Conservation (phyloP, 441 rosid genomes). For the Eruca vesicaria region DNA sequence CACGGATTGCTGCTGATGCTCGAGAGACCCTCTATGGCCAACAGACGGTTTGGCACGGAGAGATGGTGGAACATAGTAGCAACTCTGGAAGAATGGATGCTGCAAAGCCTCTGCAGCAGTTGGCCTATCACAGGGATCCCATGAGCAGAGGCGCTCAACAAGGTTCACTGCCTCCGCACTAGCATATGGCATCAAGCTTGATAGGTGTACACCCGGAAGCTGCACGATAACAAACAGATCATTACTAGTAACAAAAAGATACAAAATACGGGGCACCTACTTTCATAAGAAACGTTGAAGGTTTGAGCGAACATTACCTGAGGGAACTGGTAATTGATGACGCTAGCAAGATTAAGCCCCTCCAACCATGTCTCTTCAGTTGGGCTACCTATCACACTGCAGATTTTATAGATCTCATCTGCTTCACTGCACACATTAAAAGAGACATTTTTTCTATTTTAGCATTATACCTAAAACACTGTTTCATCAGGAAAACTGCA, state of each 20-base stretch:
- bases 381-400: constrained; percentile 85
- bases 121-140: constrained; percentile 93
- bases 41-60: constrained; percentile 58
- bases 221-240: constrained; percentile 34
- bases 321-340: constrained; percentile 79
- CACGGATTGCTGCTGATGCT: constrained; percentile 41
- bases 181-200: constrained; percentile 68
- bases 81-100: constrained; percentile 94
- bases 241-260: not conserved
- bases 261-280: not conserved
- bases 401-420: constrained; percentile 94
- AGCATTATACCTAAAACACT: constrained; percentile 3
- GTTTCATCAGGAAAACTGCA: not conserved
- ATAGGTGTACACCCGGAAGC: constrained; percentile 64
- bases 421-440: constrained; percentile 65
- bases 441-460: not conserved
- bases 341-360: constrained; percentile 81
- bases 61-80: constrained; percentile 88
- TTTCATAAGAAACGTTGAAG: not conserved
- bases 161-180: constrained; percentile 75
- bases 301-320: constrained; percentile 31
- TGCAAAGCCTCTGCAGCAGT: constrained; percentile 84
- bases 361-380: constrained; percentile 79
- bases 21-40: constrained; percentile 53
- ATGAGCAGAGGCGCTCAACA: constrained; percentile 82